phyloP scores from a whole-genome alignment of 2,329 filamentous ascomycete species.

The Trichoderma gracile region DNA sequence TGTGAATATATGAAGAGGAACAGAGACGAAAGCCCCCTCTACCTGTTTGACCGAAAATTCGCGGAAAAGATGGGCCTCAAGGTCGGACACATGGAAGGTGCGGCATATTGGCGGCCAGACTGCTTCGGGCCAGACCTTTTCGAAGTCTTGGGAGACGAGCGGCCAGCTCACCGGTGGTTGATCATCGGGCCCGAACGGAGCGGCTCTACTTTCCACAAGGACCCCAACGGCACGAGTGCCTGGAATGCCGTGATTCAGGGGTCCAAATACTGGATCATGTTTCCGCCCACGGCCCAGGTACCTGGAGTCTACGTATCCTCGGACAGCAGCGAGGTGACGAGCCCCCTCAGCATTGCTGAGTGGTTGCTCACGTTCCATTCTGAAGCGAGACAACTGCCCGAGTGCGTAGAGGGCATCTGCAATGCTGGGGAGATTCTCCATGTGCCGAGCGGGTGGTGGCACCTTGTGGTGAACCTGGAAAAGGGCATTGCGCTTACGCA shows the following conservation, averaged over 20 bases:
- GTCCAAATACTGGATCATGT: conserved; percentile 99
- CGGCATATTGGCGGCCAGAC: conserved; percentile 74
- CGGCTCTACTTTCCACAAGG: conserved; percentile 93
- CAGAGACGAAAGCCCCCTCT: conserved; percentile 83
- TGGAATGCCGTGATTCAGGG: conserved; percentile 94
- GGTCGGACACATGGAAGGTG: conserved; percentile 53
- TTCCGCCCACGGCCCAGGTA: conserved; percentile 74
- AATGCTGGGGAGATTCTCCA: conserved; percentile 81
- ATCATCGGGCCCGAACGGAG: conserved; percentile 86
- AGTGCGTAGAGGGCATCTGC: conserved; percentile 85
- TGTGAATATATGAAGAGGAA: conserved; percentile 77
- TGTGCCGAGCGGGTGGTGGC: conserved; percentile 95
- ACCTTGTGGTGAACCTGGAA: conserved; percentile 88
- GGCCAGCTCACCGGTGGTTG: conserved; percentile 88
- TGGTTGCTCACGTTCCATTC: conserved; percentile 90
- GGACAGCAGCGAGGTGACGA: conserved; percentile 91
- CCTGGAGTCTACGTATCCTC: conserved; percentile 88
- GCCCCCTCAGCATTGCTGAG: conserved; percentile 92
- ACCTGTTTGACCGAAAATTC: conserved; percentile 87
- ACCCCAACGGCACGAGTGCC: conserved; percentile 71
- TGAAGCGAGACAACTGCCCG: conserved; percentile 72
- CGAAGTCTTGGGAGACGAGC: conserved; percentile 70
- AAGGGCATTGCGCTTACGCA: conserved; percentile 87
- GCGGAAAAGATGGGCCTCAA: conserved; percentile 78
- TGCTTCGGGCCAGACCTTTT: conserved; percentile 91